These are phyloP conservation scores for Calonectria montana DNA, from an alignment of 2,329 filamentous ascomycete species.

Conservation along the genomic window DNA sequence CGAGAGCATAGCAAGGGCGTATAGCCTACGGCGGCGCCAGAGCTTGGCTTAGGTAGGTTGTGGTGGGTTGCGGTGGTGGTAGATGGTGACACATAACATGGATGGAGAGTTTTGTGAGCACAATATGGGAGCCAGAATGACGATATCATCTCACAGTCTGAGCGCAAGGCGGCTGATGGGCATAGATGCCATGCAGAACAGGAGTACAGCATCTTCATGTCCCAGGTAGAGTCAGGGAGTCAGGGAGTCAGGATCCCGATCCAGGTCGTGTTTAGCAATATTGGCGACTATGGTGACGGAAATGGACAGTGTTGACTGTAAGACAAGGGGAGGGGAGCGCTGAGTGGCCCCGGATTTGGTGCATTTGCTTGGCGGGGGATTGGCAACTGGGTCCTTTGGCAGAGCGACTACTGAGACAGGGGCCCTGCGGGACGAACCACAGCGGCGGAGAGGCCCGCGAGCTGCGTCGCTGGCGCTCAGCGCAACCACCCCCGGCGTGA, in stretches of 20 bases:
- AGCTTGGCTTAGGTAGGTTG: slow-evolving; percentile 2
- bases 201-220: not conserved
- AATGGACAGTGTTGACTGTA: not conserved
- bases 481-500: slow-evolving; percentile 12
- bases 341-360: slow-evolving; percentile 9
- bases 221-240: not conserved
- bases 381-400: not conserved
- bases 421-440: slow-evolving; percentile 14
- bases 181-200: not conserved
- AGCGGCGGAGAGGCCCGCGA: slow-evolving; percentile 13
- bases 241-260: no score
- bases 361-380: not conserved
- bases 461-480: slow-evolving; percentile 4
- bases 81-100: not conserved
- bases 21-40: not conserved
- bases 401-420: slow-evolving; percentile 14
- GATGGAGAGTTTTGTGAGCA: not conserved
- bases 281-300: not conserved
- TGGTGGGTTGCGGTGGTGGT: slow-evolving; percentile 16
- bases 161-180: not conserved
- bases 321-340: slow-evolving; percentile 3
- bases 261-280: not conserved
- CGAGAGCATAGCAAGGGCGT: not conserved
- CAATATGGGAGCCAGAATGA: not conserved
- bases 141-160: not conserved